A percentile compares a stretch with the other conserved stretches of the same genome.
Evolutionary conservation across 2,329 filamentous ascomycete genomes (phyloP).

Genomic region (Fonsecaea nubica): DNA sequence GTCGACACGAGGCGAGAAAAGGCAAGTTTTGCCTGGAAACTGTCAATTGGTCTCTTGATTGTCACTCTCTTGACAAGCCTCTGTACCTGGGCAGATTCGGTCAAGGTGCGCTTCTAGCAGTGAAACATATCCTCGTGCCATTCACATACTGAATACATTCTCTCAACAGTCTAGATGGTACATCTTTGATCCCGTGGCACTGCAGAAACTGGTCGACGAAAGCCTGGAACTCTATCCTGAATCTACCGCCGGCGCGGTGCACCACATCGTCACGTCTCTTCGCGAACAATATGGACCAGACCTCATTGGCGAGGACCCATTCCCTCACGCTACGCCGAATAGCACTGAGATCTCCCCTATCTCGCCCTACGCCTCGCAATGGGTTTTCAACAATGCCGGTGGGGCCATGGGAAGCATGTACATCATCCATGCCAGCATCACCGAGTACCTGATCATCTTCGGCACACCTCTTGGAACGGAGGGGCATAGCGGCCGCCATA

Average conservation of each 20-base stretch:
- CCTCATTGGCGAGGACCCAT: slow-evolving; percentile 27
- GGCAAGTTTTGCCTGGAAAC: slow-evolving; percentile 8
- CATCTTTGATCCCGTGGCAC: slow-evolving; percentile 38
- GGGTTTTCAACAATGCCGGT: slow-evolving; percentile 86
- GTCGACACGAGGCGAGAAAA: background rate
- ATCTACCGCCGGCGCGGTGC: slow-evolving; percentile 65
- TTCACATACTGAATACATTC: background rate
- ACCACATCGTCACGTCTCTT: slow-evolving; percentile 70
- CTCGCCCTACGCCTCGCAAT: slow-evolving; percentile 62
- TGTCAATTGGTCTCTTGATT: slow-evolving; percentile 8
- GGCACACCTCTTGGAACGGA: slow-evolving; percentile 84
- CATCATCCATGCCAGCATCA: slow-evolving; percentile 81
- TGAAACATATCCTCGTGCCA: background rate
- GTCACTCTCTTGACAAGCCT: slow-evolving; percentile 14
- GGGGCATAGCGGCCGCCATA: slow-evolving; percentile 86
- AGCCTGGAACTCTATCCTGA: slow-evolving; percentile 37
- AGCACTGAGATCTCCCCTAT: slow-evolving; percentile 22
- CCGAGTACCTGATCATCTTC: slow-evolving; percentile 90
- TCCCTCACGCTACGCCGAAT: slow-evolving; percentile 16
- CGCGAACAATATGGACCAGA: slow-evolving; percentile 41
- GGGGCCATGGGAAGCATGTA: slow-evolving; percentile 88
- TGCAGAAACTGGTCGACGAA: slow-evolving; percentile 38
- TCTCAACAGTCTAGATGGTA: slow-evolving; percentile 30
- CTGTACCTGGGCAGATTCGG: slow-evolving; percentile 23
- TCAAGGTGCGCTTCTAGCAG: slow-evolving; percentile 12